Base-by-base conservation (phyloP, 2,329 filamentous ascomycete species). In the Calonectria honghensis region DNA sequence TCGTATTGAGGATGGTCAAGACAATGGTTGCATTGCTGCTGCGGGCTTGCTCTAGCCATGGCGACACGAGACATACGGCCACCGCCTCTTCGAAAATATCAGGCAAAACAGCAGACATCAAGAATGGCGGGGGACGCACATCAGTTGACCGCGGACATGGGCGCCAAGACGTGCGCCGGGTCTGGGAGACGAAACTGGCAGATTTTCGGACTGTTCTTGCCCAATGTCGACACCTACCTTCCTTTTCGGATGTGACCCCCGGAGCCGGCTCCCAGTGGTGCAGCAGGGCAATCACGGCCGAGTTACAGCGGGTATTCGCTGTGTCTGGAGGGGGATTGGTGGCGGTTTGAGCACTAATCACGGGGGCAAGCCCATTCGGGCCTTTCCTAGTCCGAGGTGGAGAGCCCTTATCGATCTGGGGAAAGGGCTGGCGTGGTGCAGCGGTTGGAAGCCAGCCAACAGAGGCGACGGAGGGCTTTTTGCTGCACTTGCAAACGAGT, bases 331-430 rank as follows among this genome's bases (percentile, higher is more conserved):
- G 39, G 27, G 67, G 57, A 32, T 35, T 27, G 24, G 57, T 39
- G 68, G 52, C 57, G 59, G 68, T 65, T 64, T 64, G 31, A 50
- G 37, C 27, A 50, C 78, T 78, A 80, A 80, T 80, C 75, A 79
- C 65, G 70, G 72, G 71, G 75, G 69, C 66, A 59, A 71, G 18
- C 50, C 50, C 67, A 79, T 72, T 80, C 78, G 78, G 78, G 57
- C 78, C 78, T 80, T 80, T 77, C 77, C 74, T 76, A 69, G 29
- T 51, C 39, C 61, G 29, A 67, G 54, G 70, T 77, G 70, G 70
- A 57, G 63, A 64, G 24, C 64, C 65, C 66, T 78, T 78, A 79
- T 79, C 72, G 72, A 78, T 80, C 78, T 78, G 78, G 78, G 78
- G 78, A 73, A 78, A 24, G 51, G 61, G n/a, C 45, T 50, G 41